These are phyloP conservation scores for Syzygium aqueum DNA, from an alignment of 345 rosid genomes.

Conservation along the genomic window DNA sequence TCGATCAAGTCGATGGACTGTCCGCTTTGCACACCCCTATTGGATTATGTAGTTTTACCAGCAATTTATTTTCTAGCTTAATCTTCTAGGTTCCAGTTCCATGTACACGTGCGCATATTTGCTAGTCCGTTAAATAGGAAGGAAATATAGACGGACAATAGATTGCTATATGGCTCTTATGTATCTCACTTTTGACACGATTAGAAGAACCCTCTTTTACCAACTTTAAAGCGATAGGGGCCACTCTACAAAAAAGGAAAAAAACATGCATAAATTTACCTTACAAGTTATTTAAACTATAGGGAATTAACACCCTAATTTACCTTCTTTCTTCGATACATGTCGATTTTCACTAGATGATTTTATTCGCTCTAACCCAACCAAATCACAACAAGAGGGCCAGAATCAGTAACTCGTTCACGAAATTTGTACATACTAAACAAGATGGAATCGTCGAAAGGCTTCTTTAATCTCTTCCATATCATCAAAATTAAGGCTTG, in stretches of 20 bases:
- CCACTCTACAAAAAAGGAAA: too few relatives aligned
- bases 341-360: not conserved
- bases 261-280: not conserved
- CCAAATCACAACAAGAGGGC: not conserved
- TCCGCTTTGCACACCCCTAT: too few relatives aligned
- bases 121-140: not conserved
- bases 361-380: not conserved
- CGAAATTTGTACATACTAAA: not conserved
- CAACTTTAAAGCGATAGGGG: not conserved
- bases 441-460: not conserved
- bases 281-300: not conserved
- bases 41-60: not conserved
- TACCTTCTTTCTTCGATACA: not conserved
- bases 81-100: not conserved
- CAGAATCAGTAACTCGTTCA: not conserved
- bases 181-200: not conserved
- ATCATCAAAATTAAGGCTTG: not conserved
- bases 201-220: not conserved
- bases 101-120: not conserved
- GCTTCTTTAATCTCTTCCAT: not conserved
- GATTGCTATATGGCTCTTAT: not conserved
- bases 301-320: not conserved
- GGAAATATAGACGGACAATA: not conserved
- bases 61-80: not conserved
- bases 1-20: too few relatives aligned